Conservation (phyloP, 1,284 basidiomycete genomes). For the Laetiporus sulphureus region DNA sequence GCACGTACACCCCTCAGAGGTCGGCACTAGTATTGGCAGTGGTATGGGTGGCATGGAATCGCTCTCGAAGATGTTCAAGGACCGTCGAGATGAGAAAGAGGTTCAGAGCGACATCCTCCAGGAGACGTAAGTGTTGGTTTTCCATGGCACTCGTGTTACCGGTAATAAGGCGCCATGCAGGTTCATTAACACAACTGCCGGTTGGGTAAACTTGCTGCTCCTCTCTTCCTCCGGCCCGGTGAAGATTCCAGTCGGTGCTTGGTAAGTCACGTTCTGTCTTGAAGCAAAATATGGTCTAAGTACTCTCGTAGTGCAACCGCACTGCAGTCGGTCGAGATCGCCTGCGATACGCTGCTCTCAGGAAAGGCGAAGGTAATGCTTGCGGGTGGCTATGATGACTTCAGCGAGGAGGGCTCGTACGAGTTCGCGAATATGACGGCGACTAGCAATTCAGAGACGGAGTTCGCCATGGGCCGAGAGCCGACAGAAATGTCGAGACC, state of each 20-base stretch:
- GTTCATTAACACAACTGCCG: conserved; percentile 97
- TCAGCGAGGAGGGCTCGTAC: conserved; percentile 94
- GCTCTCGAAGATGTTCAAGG: conserved; percentile 95
- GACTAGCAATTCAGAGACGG: conserved; percentile 93
- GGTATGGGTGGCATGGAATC: conserved; percentile 96
- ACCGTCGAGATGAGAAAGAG: conserved; percentile 93
- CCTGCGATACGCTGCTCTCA: conserved; percentile 89
- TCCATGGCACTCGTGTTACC: too few relatives aligned
- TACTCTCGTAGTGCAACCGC: conserved; percentile 73
- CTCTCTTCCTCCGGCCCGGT: conserved; percentile 94
- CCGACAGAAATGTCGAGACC: conserved; percentile 98
- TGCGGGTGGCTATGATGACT: conserved; percentile 96
- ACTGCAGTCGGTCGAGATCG: conserved; percentile 95
- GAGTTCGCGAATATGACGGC: conserved; percentile 99
- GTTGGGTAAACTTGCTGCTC: conserved; percentile 94
- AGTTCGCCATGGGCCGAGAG: conserved; percentile 98
- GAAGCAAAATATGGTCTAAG: background rate
- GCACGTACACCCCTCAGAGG: conserved; percentile 93
- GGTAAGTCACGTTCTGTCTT: conserved; percentile 41
- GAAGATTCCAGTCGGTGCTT: conserved; percentile 98
- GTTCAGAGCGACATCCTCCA: conserved; percentile 98
- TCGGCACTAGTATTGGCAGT: conserved; percentile 88
- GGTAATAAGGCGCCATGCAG: too few relatives aligned
- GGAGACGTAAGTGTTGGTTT: conserved; percentile 70
- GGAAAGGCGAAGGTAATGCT: conserved; percentile 99